Conservation (phyloP, 768 basidiomycete genomes). For the Coprinellus micaceus region DNA sequence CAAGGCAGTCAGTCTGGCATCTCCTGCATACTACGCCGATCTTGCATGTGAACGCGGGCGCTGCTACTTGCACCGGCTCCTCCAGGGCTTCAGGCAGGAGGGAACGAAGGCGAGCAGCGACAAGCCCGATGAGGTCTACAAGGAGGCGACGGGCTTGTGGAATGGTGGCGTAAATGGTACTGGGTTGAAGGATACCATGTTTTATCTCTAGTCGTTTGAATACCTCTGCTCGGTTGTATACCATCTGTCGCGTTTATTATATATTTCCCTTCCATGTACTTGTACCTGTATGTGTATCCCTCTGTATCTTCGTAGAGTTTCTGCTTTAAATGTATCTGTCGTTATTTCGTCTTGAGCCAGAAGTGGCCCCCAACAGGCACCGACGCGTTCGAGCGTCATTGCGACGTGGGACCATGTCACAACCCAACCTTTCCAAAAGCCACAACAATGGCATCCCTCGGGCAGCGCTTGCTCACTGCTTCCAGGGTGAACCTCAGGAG, state of each 20-base stretch:
- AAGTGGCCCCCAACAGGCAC: no score
- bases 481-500: neutral
- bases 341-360: no score
- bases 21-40: conserved; percentile 82
- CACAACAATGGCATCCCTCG: neutral
- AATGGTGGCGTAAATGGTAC: conserved; percentile 45
- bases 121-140: conserved; percentile 46
- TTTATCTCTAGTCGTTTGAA: conserved; percentile 49
- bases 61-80: conserved; percentile 70
- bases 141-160: conserved; percentile 58
- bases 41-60: conserved; percentile 62
- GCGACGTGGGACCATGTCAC: neutral
- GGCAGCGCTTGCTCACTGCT: neutral
- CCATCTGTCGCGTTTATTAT: neutral
- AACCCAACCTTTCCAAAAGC: neutral
- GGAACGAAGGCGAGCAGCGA: conserved; percentile 20
- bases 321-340: no score
- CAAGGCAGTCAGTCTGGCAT: conserved; percentile 78
- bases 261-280: neutral
- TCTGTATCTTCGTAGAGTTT: neutral
- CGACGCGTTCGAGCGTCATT: neutral
- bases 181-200: conserved; percentile 68
- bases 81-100: conserved; percentile 41
- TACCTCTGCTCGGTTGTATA: neutral
- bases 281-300: neutral